Percentiles rank a stretch among this genome's conserved stretches.
These are phyloP conservation scores for Lithocarpus polystachyus DNA, from an alignment of 306 rosid genomes.

Conservation along the genomic window DNA sequence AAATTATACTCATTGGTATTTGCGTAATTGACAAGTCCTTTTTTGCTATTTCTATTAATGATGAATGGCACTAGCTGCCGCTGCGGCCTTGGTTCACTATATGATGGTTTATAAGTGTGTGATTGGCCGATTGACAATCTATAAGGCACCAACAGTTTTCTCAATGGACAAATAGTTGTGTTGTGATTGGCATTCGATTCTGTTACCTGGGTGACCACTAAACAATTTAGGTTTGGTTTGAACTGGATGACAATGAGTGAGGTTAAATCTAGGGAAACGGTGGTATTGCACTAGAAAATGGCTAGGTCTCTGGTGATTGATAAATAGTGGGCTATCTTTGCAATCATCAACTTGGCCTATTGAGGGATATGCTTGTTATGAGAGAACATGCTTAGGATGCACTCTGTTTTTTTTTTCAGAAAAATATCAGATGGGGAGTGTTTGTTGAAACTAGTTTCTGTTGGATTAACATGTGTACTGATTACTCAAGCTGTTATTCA, in stretches of 20 bases:
- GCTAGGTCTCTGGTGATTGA: not conserved
- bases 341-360: not conserved
- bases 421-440: not conserved
- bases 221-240: not conserved
- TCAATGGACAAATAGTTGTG: not conserved
- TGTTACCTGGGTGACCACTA: not conserved
- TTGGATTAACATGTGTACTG: not conserved
- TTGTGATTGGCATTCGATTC: not conserved
- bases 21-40: too few species aligned
- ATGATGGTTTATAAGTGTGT: not conserved
- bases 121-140: not conserved
- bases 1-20: too few species aligned
- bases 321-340: not conserved
- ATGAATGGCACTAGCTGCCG: not conserved
- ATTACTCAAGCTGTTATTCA: not conserved
- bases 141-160: not conserved
- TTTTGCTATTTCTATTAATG: too few species aligned
- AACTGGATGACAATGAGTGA: not conserved
- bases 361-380: not conserved
- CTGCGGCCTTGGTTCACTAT: not conserved
- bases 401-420: not conserved
- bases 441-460: not conserved
- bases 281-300: not conserved
- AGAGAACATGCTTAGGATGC: not conserved
- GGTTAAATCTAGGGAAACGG: not conserved